Evolutionary conservation across 495 filamentous ascomycete genomes (phyloP).

Genomic region (Halenospora varia): DNA sequence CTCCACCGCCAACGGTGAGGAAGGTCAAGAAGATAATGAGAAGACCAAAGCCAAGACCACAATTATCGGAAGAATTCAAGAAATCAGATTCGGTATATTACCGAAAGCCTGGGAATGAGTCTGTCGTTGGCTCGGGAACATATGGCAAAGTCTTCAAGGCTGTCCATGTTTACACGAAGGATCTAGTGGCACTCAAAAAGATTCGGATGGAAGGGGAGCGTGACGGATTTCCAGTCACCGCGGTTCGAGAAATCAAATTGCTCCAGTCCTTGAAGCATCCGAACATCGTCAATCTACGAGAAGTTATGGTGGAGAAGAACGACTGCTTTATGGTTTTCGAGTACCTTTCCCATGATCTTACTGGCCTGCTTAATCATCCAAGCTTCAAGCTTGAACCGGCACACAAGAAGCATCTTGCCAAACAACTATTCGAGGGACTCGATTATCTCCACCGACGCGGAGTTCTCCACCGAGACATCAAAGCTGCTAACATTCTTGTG

Average conservation of each 20-base stretch:
- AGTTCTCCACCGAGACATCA: slow-evolving; percentile 93
- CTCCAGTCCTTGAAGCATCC: slow-evolving; percentile 88
- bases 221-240: slow-evolving; percentile 96
- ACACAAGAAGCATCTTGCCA: slow-evolving; percentile 91
- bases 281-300: slow-evolving; percentile 83
- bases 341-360: slow-evolving; percentile 93
- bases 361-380: slow-evolving; percentile 87
- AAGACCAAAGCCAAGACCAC: slow-evolving; percentile 66
- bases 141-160: slow-evolving; percentile 99
- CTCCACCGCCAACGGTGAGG: slow-evolving; percentile 42
- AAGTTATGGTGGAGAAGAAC: slow-evolving; percentile 98
- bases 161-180: slow-evolving; percentile 90
- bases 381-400: slow-evolving; percentile 79
- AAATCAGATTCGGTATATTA: slow-evolving; percentile 82
- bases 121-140: slow-evolving; percentile 87
- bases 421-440: slow-evolving; percentile 91
- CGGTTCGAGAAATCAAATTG: slow-evolving; percentile 93
- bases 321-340: slow-evolving; percentile 99
- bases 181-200: slow-evolving; percentile 88
- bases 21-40: slow-evolving; percentile 67
- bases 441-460: slow-evolving; percentile 92
- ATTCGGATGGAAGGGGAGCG: slow-evolving; percentile 94
- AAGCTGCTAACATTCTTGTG: slow-evolving; percentile 91
- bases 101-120: slow-evolving; percentile 90
- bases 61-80: slow-evolving; percentile 64